Base-by-base conservation (phyloP, 352 stramenopile genomes). In the Globisporangium irregulare region DNA sequence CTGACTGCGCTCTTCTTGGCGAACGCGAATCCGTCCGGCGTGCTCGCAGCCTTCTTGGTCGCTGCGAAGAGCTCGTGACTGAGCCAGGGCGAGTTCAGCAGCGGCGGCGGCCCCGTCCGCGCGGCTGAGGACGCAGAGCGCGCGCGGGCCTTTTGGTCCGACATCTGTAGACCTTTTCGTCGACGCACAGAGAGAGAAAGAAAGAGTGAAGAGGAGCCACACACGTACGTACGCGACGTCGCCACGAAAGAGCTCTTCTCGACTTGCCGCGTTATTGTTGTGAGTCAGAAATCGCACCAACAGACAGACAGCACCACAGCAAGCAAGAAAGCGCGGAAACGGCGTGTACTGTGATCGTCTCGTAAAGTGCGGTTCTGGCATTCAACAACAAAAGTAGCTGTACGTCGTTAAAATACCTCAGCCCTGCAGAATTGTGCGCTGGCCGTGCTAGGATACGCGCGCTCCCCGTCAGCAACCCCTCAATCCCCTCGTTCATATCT, bases 11-110 rank as follows among this genome's bases (percentile, higher is more conserved):
- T 75, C 71, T 90, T 90, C 73, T 79, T 88, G 64, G 74, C 74
- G 32, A 67, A 63, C 20, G 75, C 71, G 14, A 93, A 71, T 0
- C 76, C 83, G 41, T 86, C 75, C 2, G 69, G 61, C 10, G 83
- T 65, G 61, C 80, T 86, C 59, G 80, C 82, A 5, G 71, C 74
- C 56, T 80, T 73, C 69, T 93, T 93, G 3, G 81, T 82, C 18
- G 64, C 71, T 8, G 74, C 55, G 56, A 91, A 93, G 50, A 85
- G 77, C 65, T 92, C 84, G 62, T 93, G 86, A 50, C 75, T 73
- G 55, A 93, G 72, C 82, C 80, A 93, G 32, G 84, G 86, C 24
- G 82, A 76, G 8, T 70, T 65, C 22, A 91, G 72, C 57, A 81
- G 75, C 60, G 63, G 64, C 22, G 56, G 55, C 38, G 60, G 41